A percentile compares a stretch with the other conserved stretches of the same genome.
Conservation (phyloP, 169 alveolate genomes). For the Cardiosporidium cionae region DNA sequence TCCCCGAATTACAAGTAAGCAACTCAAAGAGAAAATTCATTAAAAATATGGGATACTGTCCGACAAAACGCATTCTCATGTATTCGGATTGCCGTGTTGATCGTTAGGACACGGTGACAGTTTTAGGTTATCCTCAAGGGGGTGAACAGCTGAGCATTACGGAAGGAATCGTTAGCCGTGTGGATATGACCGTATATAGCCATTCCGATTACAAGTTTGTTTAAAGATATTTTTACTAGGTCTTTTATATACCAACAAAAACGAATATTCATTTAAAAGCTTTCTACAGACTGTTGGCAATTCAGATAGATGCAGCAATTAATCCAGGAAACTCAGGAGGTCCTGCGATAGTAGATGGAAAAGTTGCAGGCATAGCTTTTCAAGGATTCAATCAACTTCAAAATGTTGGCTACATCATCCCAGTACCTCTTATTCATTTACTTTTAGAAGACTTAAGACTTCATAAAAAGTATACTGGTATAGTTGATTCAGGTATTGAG, state of each 20-base stretch:
- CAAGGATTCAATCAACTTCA: slow-evolving; percentile 69
- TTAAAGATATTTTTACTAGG: too few relatives aligned
- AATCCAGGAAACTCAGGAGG: slow-evolving; percentile 83
- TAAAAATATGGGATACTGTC: too few relatives aligned
- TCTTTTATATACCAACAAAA: background rate
- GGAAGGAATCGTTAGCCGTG: slow-evolving; percentile 74
- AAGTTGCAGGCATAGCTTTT: slow-evolving; percentile 74
- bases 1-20: slow-evolving; percentile 48
- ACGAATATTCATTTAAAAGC: background rate
- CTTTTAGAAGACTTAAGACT: slow-evolving; percentile 50
- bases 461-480: slow-evolving; percentile 51
- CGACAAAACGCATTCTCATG: too few relatives aligned
- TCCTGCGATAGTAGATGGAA: slow-evolving; percentile 65
- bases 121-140: slow-evolving; percentile 78
- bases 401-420: slow-evolving; percentile 65
- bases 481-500: slow-evolving; percentile 60
- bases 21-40: background rate
- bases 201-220: slow-evolving; percentile 39
- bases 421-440: slow-evolving; percentile 52
- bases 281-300: slow-evolving; percentile 47
- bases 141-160: slow-evolving; percentile 78
- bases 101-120: slow-evolving; percentile 58
- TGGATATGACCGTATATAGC: slow-evolving; percentile 58
- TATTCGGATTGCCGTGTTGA: background rate
- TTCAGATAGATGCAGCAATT: slow-evolving; percentile 80